These are phyloP conservation scores for Stephania yunnanensis DNA, from an alignment of 164 flowering plant genomes.

Conservation along the genomic window DNA sequence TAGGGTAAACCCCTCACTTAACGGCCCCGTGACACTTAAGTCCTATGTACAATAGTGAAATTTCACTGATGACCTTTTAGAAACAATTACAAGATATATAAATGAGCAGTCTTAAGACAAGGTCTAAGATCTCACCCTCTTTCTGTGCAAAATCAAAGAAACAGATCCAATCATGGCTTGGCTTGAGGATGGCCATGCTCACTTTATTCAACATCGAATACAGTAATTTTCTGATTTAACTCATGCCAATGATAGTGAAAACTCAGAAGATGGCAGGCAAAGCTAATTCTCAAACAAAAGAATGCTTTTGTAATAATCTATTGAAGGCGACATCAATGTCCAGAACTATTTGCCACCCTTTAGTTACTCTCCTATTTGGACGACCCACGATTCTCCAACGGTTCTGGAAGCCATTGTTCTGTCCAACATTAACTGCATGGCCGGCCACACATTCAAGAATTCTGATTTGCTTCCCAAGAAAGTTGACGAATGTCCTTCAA, in stretches of 20 bases:
- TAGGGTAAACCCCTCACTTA: too few species aligned
- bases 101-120: too few species aligned
- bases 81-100: too few species aligned
- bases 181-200: background rate
- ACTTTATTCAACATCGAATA: background rate
- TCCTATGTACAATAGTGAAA: too few species aligned
- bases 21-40: too few species aligned
- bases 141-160: background rate
- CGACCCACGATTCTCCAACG: background rate
- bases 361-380: background rate
- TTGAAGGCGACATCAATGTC: background rate
- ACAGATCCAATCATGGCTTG: background rate
- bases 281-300: background rate
- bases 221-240: background rate
- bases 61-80: too few species aligned
- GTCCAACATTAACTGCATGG: background rate
- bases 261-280: background rate
- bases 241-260: background rate
- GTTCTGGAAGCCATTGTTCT: background rate
- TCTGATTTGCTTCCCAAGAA: background rate
- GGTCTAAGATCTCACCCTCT: too few species aligned
- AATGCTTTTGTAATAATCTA: background rate
- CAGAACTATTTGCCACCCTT: background rate
- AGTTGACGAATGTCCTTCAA: background rate
- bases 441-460: background rate